These are phyloP conservation scores for Cardamine resedifolia DNA, from an alignment of 345 rosid genomes.

Conservation along the genomic window DNA sequence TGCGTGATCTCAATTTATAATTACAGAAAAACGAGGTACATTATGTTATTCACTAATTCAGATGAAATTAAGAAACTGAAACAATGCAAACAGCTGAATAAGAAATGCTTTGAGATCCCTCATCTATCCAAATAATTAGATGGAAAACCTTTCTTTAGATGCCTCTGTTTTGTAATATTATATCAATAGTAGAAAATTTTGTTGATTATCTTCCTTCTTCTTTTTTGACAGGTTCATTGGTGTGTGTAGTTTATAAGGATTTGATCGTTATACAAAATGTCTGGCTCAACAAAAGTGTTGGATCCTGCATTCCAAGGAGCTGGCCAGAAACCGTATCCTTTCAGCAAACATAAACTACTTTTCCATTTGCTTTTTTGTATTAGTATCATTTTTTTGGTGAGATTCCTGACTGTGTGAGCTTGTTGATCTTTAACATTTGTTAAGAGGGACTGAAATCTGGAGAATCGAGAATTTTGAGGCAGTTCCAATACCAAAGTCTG, in stretches of 20 bases:
- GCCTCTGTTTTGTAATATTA: not conserved
- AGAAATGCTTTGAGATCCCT: not conserved
- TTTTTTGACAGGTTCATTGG: constrained; percentile 16
- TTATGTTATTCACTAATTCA: not conserved
- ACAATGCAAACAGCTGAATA: not conserved
- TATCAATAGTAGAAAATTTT: not conserved
- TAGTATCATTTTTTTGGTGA: not conserved
- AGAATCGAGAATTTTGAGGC: constrained; percentile 94
- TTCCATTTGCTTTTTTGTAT: not conserved
- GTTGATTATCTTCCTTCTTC: not conserved
- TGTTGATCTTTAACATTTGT: constrained; percentile 53
- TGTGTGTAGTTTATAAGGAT: not conserved
- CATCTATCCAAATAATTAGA: not conserved
- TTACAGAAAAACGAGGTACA: not conserved
- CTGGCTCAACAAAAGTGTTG: constrained; percentile 68
- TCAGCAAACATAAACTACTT: not conserved
- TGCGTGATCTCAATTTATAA: not conserved
- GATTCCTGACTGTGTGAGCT: constrained; percentile 8
- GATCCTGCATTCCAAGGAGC: constrained; percentile 98
- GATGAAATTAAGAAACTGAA: not conserved
- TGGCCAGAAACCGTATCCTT: constrained; percentile 96
- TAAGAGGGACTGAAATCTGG: constrained; percentile 98
- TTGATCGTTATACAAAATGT: constrained; percentile 47
- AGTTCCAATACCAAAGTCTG: constrained; percentile 79
- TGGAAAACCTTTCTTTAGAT: not conserved